Evolutionary conservation across 345 rosid species (phyloP), one percentile per base, ranked within the genome.

Genomic region (Camelina laxa): DNA sequence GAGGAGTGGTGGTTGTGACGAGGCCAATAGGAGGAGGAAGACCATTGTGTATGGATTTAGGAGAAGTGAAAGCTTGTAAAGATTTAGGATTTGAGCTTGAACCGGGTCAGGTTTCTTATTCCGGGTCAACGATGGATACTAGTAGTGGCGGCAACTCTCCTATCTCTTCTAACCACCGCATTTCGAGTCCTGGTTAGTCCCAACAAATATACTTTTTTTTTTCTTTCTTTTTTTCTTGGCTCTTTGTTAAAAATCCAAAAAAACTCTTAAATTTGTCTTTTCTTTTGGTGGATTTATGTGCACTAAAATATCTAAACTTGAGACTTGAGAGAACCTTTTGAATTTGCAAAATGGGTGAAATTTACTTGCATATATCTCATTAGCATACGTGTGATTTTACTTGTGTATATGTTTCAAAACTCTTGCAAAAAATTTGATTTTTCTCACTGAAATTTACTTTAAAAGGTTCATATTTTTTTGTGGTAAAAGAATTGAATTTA

Each of bases 91-190:
- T 95, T 70, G 97, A 89, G 67, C 69, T 95, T 80, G 99, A 95
- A 74, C 77, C 67, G 76, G 79, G 79, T 61, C 82, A 67, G 65
- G 79, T 85, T 33, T 86, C 93, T 0, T 78, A 78, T 72, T 60
- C 81, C 17, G 81, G 67, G 39, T 85, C 94, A 17, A 77, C 80
- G 0, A 80, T 84, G 51, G 96, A 89, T 39, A 89, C 97, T 30
- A 92, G 91, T 47, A 95, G 97, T 21, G 97, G 96, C 11, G 92
- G 97, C 69, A 80, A 87, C 65, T 95, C 97, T n/a, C 99, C 98
- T 9, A 85, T 88, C 14, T 74, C 94, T n/a, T 68, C 96, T 61
- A 87, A 84, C 64, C 93, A 92, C 91, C 93, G 90, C 72, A 95
- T 95, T 74, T 92, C 97, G 0, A 84, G 92, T 72, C 99, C 99